Conservation (phyloP, 2,329 filamentous ascomycete genomes). For the Nothopassalora personata region DNA sequence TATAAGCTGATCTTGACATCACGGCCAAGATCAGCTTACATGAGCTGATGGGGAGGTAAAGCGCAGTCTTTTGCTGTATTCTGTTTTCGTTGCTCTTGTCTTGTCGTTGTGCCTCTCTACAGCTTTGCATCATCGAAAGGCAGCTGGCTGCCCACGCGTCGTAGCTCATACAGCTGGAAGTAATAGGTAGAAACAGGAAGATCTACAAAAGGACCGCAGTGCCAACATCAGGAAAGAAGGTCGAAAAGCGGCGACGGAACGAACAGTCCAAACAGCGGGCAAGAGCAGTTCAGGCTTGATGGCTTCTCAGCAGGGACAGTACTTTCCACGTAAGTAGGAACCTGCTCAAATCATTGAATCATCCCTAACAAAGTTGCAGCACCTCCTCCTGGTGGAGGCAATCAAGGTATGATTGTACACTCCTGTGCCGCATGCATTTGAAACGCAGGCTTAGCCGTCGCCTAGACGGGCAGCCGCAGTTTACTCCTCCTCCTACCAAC, state of each 20-base stretch:
- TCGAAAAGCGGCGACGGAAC: not conserved
- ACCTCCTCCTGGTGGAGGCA: conserved; percentile 2
- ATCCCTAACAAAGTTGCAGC: not conserved
- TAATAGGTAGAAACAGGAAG: not conserved
- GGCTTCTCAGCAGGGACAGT: conserved; percentile 25
- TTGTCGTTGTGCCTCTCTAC: not conserved
- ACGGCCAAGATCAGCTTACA: conserved; percentile 17
- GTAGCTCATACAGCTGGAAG: not conserved
- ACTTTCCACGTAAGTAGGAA: conserved; percentile 28
- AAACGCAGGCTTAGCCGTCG: not conserved
- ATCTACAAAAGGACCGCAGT: not conserved
- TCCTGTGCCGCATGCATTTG: not conserved
- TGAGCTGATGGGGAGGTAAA: conserved; percentile 2
- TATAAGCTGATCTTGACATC: conserved; percentile 8
- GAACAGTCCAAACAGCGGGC: not conserved
- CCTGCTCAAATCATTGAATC: not conserved
- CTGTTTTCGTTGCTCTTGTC: not conserved
- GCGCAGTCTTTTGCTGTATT: not conserved
- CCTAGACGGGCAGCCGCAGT: conserved; percentile 2
- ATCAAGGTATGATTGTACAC: not conserved
- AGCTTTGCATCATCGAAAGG: not conserved
- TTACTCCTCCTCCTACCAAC: conserved; percentile 6
- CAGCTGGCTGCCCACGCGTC: not conserved
- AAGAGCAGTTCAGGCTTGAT: conserved; percentile 8
- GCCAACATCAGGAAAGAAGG: not conserved